These are phyloP conservation scores for Entomortierella chlamydospora DNA, from an alignment of 192 early-diverging fungal species.

Conservation along the genomic window DNA sequence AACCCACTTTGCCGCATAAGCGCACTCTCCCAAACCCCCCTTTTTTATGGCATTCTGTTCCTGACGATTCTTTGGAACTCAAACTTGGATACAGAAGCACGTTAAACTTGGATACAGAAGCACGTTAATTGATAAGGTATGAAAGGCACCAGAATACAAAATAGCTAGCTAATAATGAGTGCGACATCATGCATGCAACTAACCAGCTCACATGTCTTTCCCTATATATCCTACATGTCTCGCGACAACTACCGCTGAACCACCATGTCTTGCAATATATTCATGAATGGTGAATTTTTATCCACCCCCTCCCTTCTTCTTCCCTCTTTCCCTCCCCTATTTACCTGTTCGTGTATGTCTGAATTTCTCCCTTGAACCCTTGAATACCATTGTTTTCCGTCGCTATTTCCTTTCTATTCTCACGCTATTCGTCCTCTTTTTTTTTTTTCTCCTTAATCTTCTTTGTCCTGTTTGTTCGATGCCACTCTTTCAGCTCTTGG, in stretches of 20 bases:
- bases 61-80: not conserved
- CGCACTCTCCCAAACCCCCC: too few relatives aligned
- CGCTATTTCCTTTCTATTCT: slow-evolving; percentile 5
- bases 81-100: not conserved
- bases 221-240: too few relatives aligned
- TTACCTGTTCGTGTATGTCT: not conserved
- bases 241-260: too few relatives aligned
- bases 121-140: not conserved
- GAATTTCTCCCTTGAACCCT: not conserved
- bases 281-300: not conserved
- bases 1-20: too few relatives aligned
- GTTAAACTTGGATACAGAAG: not conserved
- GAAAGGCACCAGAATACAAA: not conserved
- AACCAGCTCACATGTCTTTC: too few relatives aligned
- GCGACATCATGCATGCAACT: too few relatives aligned
- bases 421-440: slow-evolving; percentile 5
- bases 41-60: not conserved
- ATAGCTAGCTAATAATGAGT: too few relatives aligned
- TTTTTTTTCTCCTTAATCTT: too few relatives aligned
- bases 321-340: slow-evolving; percentile 13
- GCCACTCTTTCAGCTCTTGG: too few relatives aligned
- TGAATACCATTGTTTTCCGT: not conserved
- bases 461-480: not conserved
- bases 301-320: not conserved
- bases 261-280: not conserved